phyloP scores from a whole-genome alignment of 345 rosid species.

The Aurinia saxatilis region DNA sequence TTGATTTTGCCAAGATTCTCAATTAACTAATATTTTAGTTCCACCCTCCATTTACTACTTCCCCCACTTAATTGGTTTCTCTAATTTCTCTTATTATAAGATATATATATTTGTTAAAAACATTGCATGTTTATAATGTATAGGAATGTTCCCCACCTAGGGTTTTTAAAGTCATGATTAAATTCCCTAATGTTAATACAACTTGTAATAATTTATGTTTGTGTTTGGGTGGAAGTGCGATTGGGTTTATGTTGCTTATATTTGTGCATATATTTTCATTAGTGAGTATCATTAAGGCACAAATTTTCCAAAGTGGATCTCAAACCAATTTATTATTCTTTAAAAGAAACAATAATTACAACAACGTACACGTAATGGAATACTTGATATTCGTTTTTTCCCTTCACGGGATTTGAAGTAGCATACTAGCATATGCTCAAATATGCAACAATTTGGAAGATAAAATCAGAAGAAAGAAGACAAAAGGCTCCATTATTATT shows the following conservation, averaged over 20 bases:
- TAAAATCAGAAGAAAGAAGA: not conserved
- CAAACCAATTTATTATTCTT: not conserved
- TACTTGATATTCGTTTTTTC: not conserved
- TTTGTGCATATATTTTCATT: not conserved
- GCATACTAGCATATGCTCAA: not conserved
- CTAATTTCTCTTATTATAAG: not conserved
- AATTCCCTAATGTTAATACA: slow-evolving; percentile 20
- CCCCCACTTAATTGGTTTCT: slow-evolving; percentile 16
- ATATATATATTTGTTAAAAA: not conserved
- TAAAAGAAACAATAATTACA: too few species aligned
- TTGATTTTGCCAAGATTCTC: slow-evolving; percentile 74
- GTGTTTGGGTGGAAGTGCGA: slow-evolving; percentile 2
- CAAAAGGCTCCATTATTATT: slow-evolving; percentile 5
- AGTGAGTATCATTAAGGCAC: not conserved
- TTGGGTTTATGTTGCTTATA: not conserved
- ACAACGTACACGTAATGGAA: not conserved
- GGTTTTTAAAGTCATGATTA: slow-evolving; percentile 24
- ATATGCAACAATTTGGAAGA: slow-evolving; percentile 10
- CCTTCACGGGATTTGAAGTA: slow-evolving; percentile 15
- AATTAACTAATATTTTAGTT: slow-evolving; percentile 20
- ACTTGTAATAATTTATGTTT: slow-evolving; percentile 21
- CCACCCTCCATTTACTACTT: slow-evolving; percentile 15
- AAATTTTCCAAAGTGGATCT: not conserved
- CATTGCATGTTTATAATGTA: slow-evolving; percentile 18
- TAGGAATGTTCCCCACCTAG: slow-evolving; percentile 25